Base-by-base conservation (phyloP, 1,139 yeast genomes). In the Yamadazyma jaroonii region DNA sequence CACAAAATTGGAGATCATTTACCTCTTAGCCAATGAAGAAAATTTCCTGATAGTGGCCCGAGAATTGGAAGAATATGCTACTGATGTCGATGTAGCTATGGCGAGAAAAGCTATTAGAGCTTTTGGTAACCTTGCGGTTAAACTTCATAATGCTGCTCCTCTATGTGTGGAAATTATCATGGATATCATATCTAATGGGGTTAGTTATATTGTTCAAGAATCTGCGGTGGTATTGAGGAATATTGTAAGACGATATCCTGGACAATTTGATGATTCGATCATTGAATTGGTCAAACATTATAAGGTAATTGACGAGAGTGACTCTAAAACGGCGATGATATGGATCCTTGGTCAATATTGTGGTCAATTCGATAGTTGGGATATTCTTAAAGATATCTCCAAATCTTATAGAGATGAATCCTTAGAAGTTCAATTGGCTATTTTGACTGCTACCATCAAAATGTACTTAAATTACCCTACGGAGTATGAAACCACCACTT, bases 31-130 rank as follows among this genome's bases (percentile, higher is more conserved):
- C 1, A 75, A 78, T 47, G 82, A 79, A 40, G 47, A 57, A 2
- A 88, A 85, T 46, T 72, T 84, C 32, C 67, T 64, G 9, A 64
- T 72, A 20, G 92, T 90, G 1, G 62, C 89, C 33, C 66, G 79
- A 20, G 97, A 90, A 54, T 62, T 90, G 32, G 85, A 82, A 47
- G 95, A 86, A 51, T 88, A 89, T 56, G 94, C 95, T 4, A 77
- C 90, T 0, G 95, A 87, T 49, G 83, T 87, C 24, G 96, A 88
- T 56, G 77, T 83, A 8, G 84, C 86, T 39, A 85, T 87, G 81
- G 87, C 94, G 1, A 67, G 95, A 38, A 87, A 88, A 51, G 88
- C 97, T 0, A 82, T 90, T 3, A 66, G 96, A 41, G 96, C 96
- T 0, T 81, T 92, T 47, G 97, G 97, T 2, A 86, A 88, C 50